A percentile compares a stretch with the other conserved stretches of the same genome.
Conservation (phyloP, 2,329 filamentous ascomycete species). For the Ascochyta pisi region DNA sequence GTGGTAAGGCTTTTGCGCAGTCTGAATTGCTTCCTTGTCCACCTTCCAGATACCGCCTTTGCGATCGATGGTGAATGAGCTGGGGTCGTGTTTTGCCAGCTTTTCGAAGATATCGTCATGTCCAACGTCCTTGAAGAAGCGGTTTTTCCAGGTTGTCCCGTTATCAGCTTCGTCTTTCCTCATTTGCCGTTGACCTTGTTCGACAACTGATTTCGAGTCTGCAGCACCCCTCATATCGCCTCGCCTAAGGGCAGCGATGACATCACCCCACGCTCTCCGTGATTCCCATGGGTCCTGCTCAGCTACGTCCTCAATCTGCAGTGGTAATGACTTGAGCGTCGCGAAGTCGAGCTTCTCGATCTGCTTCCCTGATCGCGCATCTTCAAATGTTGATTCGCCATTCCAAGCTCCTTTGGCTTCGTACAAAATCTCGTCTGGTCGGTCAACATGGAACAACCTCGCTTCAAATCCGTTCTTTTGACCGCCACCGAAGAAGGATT, state of each 20-base stretch:
- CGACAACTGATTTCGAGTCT: constrained; percentile 42
- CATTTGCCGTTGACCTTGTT: constrained; percentile 52
- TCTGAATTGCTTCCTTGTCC: constrained; percentile 30
- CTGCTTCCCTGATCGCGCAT: constrained; percentile 40
- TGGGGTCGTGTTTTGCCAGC: constrained; percentile 27
- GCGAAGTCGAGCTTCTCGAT: constrained; percentile 49
- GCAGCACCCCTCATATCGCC: constrained; percentile 52
- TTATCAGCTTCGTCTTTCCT: constrained; percentile 47
- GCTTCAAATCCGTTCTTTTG: constrained; percentile 53
- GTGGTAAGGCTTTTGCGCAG: constrained; percentile 38
- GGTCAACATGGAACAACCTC: constrained; percentile 45
- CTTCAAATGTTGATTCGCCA: constrained; percentile 48
- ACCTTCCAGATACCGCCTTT: constrained; percentile 44
- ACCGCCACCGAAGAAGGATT: constrained; percentile 50
- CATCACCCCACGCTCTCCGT: constrained; percentile 52
- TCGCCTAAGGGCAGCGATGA: constrained; percentile 47
- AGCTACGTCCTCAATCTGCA: constrained; percentile 37
- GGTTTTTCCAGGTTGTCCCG: constrained; percentile 47
- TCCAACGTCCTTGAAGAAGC: constrained; percentile 51
- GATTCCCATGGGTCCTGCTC: constrained; percentile 56
- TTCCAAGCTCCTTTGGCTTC: constrained; percentile 53
- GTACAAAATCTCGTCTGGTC: constrained; percentile 45
- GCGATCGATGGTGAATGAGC: constrained; percentile 32
- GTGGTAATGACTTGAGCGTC: constrained; percentile 25
- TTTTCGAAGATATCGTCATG: constrained; percentile 37